Evolutionary conservation across 2,329 filamentous ascomycete species (phyloP).

Genomic region (Pseudogymnoascus sp.): DNA sequence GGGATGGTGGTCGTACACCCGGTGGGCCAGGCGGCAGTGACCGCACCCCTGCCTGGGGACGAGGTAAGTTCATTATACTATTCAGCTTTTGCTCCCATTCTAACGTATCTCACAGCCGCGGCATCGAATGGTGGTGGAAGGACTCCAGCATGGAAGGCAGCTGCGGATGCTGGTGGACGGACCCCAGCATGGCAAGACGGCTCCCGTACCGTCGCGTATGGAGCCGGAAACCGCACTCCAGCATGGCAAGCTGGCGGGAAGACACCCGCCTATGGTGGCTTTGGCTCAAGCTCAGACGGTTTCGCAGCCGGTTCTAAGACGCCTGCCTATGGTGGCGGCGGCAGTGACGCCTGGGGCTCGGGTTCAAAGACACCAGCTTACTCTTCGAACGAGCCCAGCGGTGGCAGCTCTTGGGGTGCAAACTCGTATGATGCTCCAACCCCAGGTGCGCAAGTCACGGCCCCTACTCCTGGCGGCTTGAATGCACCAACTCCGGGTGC

Average conservation of each 20-base stretch:
- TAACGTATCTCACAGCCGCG: constrained; percentile 36
- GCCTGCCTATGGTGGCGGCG: constrained; percentile 58
- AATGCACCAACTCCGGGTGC: constrained; percentile 66
- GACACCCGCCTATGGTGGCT: constrained; percentile 48
- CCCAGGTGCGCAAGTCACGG: constrained; percentile 48
- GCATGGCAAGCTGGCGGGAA: constrained; percentile 73
- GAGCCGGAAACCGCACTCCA: constrained; percentile 61
- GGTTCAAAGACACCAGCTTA: constrained; percentile 60
- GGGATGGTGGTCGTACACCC: constrained; percentile 59
- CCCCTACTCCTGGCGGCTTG: constrained; percentile 53
- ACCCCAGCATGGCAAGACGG: constrained; percentile 65
- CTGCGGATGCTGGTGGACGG: constrained; percentile 40
- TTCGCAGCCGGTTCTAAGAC: constrained; percentile 68
- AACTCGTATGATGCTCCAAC: constrained; percentile 62
- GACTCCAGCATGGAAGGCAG: constrained; percentile 55
- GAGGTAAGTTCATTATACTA: constrained; percentile 46
- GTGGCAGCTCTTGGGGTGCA: constrained; percentile 37
- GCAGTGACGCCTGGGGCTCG: constrained; percentile 47
- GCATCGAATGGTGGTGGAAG: constrained; percentile 46
- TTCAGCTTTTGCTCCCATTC: neutral
- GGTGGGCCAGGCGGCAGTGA: constrained; percentile 51
- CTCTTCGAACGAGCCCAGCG: constrained; percentile 60
- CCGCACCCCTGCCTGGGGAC: constrained; percentile 69
- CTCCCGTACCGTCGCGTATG: constrained; percentile 63
- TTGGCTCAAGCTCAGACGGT: constrained; percentile 35